Evolutionary conservation across 352 stramenopile species (phyloP), one percentile per base, ranked within the genome.

Genomic region (Pythium dissotocum): DNA sequence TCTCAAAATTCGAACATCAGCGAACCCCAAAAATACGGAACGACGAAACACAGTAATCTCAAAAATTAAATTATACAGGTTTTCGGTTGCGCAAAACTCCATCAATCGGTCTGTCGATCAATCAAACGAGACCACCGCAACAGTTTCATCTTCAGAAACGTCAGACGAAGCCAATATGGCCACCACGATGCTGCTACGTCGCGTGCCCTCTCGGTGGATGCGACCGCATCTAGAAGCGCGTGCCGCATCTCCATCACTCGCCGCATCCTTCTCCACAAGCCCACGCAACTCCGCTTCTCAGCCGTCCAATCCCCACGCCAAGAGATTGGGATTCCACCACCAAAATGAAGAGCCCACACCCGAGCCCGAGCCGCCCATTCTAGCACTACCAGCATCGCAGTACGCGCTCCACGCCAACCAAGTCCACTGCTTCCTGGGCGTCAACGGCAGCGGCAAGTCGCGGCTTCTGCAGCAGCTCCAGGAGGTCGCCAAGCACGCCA

Each of bases 371-470:
- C 35, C 64, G 54, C 60, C 78, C 0, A 61, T 89, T 10, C 72
- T 90, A 4, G 16, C 71, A 18, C 61, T 90, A 9, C 57, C 40
- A n/a, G 40, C 67, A 6, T 76, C 78, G 0, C 67, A 63, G 4
- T 91, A 91, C 28, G 33, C 75, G 49, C 68, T 91, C 38, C 68
- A 67, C 30, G 59, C 63, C 18, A 71, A 90, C 24, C 80, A 92
- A 12, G 74, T 88, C 35, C 84, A 92, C 69, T 92, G 84, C 71
- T 85, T 92, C 36, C 54, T 92, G 28, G 84, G 84, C 1, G 72
- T 89, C 30, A 92, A 92, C 30, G 84, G 84, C 38, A 89, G 82
- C 40, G 84, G 84, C 44, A 92, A 92, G 63, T 80, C 82, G 33
- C 77, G 75, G 16, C 81, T 92, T 26, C 59, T 92, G 51, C 53